These are phyloP conservation scores for Rhizopus stolonifer DNA, from an alignment of 371 early-diverging fungal species.

Conservation along the genomic window DNA sequence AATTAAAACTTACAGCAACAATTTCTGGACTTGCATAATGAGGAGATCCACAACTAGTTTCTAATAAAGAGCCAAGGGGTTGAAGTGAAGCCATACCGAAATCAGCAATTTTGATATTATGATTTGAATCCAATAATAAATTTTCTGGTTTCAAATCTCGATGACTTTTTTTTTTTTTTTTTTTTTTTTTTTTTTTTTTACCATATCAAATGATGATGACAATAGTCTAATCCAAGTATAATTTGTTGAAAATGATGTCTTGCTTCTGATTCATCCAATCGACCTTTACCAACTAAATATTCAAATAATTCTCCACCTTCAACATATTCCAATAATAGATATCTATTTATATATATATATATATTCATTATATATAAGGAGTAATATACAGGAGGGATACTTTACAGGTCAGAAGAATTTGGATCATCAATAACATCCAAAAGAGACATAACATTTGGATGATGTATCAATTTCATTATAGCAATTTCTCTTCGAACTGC, in stretches of 20 bases:
- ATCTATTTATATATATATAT: conserved; percentile 17
- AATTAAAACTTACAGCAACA: conserved; percentile 68
- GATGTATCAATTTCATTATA: conserved; percentile 68
- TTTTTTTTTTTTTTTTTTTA: conserved; percentile 8
- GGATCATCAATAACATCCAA: conserved; percentile 74
- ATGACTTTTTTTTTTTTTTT: conserved; percentile 61
- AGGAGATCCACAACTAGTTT: conserved; percentile 87
- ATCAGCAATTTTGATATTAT: conserved; percentile 82
- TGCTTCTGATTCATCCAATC: conserved; percentile 77
- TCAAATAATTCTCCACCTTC: conserved; percentile 55
- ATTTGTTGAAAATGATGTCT: conserved; percentile 94
- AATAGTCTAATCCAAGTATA: conserved; percentile 90
- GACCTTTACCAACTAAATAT: conserved; percentile 48
- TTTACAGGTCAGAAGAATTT: conserved; percentile 67
- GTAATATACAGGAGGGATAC: conserved; percentile 3
- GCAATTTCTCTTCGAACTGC: conserved; percentile 73
- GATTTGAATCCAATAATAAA: conserved; percentile 81
- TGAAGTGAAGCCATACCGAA: conserved; percentile 86
- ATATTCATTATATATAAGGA: too few relatives aligned
- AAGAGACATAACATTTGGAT: conserved; percentile 70
- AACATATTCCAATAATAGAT: conserved; percentile 49
- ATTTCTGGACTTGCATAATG: conserved; percentile 96
- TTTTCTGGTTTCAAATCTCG: conserved; percentile 97
- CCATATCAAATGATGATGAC: conserved; percentile 71
- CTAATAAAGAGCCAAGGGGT: conserved; percentile 68